These are phyloP conservation scores for Colletotrichum eremochloae DNA, from an alignment of 2,329 filamentous ascomycete species.

Conservation along the genomic window DNA sequence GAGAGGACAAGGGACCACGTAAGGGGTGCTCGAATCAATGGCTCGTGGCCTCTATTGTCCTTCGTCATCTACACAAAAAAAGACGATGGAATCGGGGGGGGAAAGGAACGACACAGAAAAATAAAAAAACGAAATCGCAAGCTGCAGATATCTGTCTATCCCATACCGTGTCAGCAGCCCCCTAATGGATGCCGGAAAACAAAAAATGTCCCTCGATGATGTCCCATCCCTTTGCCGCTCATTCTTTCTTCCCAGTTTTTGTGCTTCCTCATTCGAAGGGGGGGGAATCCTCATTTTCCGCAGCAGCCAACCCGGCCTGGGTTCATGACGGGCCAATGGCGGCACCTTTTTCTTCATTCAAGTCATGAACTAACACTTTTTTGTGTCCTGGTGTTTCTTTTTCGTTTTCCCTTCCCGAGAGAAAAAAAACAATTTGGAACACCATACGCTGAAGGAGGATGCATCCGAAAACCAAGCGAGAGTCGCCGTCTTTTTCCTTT, in stretches of 20 bases:
- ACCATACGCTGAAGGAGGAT: conserved; percentile 13
- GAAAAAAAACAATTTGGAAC: conserved; percentile 2
- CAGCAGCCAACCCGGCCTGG: conserved; percentile 15
- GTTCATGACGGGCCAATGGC: conserved; percentile 18
- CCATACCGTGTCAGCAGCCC: conserved; percentile 36
- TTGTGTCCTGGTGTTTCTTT: conserved; percentile 4
- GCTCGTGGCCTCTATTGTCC: conserved; percentile 40
- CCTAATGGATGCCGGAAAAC: conserved; percentile 21
- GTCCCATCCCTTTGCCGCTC: conserved; percentile 22
- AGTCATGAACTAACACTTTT: conserved; percentile 22
- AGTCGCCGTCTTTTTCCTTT: conserved; percentile 52
- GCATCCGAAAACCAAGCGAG: conserved; percentile 3
- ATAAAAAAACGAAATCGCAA: conserved; percentile 22
- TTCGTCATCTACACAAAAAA: conserved; percentile 38
- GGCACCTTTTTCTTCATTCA: conserved; percentile 15
- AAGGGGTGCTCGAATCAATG: conserved; percentile 17
- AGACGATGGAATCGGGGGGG: conserved; percentile 11
- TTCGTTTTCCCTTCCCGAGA: not conserved
- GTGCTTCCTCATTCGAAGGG: not conserved
- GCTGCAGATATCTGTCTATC: conserved; percentile 38
- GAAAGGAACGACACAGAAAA: not conserved
- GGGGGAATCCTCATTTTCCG: conserved; percentile 9
- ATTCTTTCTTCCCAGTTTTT: conserved; percentile 6
- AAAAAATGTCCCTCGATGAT: conserved; percentile 14
- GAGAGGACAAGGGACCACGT: not conserved